These are phyloP conservation scores for Leptographium procerum DNA, from an alignment of 2,329 filamentous ascomycete genomes.

Conservation along the genomic window DNA sequence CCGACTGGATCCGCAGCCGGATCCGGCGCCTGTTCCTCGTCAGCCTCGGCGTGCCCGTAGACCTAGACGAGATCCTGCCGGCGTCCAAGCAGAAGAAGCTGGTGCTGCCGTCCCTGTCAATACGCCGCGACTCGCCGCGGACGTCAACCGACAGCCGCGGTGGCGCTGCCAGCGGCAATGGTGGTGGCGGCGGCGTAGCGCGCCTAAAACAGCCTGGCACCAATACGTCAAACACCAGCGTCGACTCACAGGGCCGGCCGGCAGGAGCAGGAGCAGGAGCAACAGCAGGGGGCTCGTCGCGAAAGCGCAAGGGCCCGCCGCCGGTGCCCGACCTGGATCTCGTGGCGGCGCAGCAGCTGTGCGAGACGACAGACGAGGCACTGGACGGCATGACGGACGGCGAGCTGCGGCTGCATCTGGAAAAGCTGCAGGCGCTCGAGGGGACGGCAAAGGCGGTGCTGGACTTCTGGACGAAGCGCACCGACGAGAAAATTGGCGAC, in stretches of 20 bases:
- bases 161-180: constrained; percentile 18
- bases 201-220: constrained; percentile 29
- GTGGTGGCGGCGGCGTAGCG: constrained; percentile 13
- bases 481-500: constrained; percentile 79
- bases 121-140: constrained; percentile 37
- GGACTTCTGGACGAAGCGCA: constrained; percentile 78
- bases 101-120: constrained; percentile 66
- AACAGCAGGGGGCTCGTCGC: constrained; percentile 7
- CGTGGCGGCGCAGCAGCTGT: constrained; percentile 65
- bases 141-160: constrained; percentile 44
- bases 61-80: constrained; percentile 92
- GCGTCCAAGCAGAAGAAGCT: constrained; percentile 98
- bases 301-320: constrained; percentile 43
- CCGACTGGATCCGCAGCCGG: constrained; percentile 94
- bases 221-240: constrained; percentile 45
- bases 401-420: constrained; percentile 64
- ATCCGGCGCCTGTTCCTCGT: constrained; percentile 93
- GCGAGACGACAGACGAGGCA: constrained; percentile 74
- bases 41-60: constrained; percentile 88
- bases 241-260: constrained; percentile 48
- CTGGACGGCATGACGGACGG: constrained; percentile 65
- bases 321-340: constrained; percentile 69
- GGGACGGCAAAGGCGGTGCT: constrained; percentile 64
- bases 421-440: constrained; percentile 56
- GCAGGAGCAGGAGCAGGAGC: constrained; percentile 20